Evolutionary conservation across 176 grass and related monocot species (phyloP).

Genomic region (Oryza glaberrima): DNA sequence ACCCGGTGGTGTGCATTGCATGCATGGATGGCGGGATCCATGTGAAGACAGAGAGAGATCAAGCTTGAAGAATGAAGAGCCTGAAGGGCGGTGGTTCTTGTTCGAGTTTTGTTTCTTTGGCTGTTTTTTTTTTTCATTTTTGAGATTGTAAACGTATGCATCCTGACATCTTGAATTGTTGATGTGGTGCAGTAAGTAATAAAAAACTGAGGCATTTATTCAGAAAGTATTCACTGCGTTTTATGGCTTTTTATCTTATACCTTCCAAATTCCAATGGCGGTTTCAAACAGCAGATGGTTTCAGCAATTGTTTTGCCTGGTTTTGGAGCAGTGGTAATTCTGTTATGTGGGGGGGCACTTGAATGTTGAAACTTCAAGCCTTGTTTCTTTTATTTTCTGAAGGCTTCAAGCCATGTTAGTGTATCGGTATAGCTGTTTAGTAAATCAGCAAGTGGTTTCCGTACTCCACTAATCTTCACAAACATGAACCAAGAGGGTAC

Average conservation of each 20-base stretch:
- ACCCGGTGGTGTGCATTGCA: not conserved
- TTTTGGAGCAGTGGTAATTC: not conserved
- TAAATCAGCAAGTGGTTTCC: not conserved
- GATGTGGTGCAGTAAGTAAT: not conserved
- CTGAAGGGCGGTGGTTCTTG: not conserved
- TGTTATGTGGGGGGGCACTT: not conserved
- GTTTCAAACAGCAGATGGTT: no score
- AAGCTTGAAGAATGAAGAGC: no score
- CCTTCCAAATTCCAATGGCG: no score
- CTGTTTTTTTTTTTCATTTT: not conserved
- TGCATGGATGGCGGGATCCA: not conserved
- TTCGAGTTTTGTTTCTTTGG: conserved; percentile 3
- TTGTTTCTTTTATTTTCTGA: not conserved
- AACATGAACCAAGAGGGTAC: not conserved
- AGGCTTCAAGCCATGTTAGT: not conserved
- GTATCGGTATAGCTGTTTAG: not conserved
- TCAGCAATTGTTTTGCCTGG: no score
- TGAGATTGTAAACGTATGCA: not conserved
- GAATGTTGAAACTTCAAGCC: no score
- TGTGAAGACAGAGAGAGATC: not conserved
- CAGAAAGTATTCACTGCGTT: not conserved
- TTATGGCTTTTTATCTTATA: no score
- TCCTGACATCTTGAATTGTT: not conserved
- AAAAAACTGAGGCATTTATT: not conserved
- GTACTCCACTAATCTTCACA: no score